These are phyloP conservation scores for Angophora floribunda DNA, from an alignment of 345 rosid genomes.

Conservation along the genomic window DNA sequence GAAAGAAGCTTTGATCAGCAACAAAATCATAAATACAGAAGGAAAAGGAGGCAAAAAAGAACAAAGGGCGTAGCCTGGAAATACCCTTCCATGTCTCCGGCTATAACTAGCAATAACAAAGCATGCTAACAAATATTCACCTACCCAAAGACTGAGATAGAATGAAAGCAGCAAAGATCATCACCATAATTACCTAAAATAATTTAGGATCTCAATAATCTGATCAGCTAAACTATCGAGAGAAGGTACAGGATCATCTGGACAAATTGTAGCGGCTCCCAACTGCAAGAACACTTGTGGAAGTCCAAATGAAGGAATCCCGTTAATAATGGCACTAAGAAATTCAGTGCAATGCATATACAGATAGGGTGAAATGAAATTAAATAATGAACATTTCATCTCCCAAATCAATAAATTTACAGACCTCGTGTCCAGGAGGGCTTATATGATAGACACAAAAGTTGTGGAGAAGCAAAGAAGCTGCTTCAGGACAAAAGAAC, in stretches of 20 bases:
- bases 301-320: conserved; percentile 19
- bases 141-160: neutral
- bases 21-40: neutral
- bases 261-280: conserved; percentile 72
- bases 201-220: conserved; percentile 83
- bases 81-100: neutral
- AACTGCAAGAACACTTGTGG: conserved; percentile 91
- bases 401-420: conserved; percentile 20
- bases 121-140: neutral
- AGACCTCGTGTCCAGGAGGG: conserved; percentile 98
- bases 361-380: neutral
- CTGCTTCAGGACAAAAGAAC: conserved; percentile 88
- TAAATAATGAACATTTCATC: neutral
- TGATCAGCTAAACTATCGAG: conserved; percentile 88
- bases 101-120: neutral
- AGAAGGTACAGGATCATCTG: conserved; percentile 39
- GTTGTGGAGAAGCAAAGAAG: conserved; percentile 82
- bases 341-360: neutral
- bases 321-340: conserved; percentile 24
- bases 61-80: neutral
- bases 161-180: neutral
- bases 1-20: neutral
- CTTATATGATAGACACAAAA: conserved; percentile 94
- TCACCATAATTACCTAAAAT: conserved; percentile 47
- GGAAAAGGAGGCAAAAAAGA: neutral